Conservation (phyloP, 257 asterid genomes). For the Cynanchum wilfordii region DNA sequence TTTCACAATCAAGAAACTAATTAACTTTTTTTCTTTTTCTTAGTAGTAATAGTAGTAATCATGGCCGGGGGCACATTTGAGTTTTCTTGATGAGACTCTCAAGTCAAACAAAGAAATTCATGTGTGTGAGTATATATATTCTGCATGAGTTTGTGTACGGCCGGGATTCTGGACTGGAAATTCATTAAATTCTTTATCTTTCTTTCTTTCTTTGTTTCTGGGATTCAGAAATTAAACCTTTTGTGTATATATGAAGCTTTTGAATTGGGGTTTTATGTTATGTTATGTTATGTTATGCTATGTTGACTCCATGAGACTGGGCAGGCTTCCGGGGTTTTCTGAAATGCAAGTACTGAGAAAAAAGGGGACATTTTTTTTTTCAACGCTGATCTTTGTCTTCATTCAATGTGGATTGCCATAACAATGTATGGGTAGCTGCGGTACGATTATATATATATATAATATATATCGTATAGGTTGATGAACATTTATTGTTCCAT, state of each 20-base stretch:
- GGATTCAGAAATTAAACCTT: background rate
- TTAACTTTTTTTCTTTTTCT: background rate
- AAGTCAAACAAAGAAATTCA: background rate
- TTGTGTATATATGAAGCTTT: background rate
- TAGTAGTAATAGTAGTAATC: background rate
- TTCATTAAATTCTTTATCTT: background rate
- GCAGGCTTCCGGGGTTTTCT: background rate
- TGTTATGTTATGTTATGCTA: background rate
- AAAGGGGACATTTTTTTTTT: background rate
- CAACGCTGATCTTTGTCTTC: conserved; percentile 4
- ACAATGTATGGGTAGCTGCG: background rate
- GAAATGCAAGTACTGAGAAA: background rate
- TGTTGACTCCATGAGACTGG: background rate
- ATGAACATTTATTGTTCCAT: background rate
- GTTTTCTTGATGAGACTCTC: conserved; percentile 1
- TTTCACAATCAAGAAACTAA: background rate
- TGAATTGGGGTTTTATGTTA: no score
- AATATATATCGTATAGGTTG: background rate
- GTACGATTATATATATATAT: no score
- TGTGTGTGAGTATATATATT: no score
- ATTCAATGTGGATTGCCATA: background rate
- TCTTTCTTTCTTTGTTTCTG: background rate
- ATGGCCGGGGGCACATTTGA: background rate
- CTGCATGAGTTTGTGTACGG: background rate
- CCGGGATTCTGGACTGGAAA: background rate